Conservation (phyloP, 2,329 filamentous ascomycete species). For the Rhexocercosporidium sp. region DNA sequence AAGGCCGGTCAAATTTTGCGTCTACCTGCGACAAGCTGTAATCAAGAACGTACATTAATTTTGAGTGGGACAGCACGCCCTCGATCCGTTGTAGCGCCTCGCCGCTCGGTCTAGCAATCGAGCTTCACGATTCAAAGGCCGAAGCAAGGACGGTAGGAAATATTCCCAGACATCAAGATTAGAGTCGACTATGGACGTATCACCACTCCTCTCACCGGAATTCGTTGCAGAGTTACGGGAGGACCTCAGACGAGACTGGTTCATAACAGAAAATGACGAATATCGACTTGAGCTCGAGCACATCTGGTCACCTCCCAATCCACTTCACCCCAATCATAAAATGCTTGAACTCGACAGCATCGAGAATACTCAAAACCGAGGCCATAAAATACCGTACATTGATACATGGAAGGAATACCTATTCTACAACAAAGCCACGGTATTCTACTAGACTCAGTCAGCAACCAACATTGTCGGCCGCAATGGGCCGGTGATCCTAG, state of each 20-base stretch:
- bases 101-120: constrained; percentile 26
- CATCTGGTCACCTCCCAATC: constrained; percentile 30
- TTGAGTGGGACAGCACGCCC: constrained; percentile 20
- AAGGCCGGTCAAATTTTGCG: constrained; percentile 23
- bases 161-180: constrained; percentile 26
- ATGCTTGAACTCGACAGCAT: constrained; percentile 28
- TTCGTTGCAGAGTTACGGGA: constrained; percentile 30
- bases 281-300: constrained; percentile 32
- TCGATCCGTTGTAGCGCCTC: constrained; percentile 22
- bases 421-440: constrained; percentile 34
- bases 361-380: constrained; percentile 27
- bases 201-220: constrained; percentile 32
- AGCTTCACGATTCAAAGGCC: constrained; percentile 20
- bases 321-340: constrained; percentile 25
- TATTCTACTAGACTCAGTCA: constrained; percentile 31
- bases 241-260: constrained; percentile 28
- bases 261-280: constrained; percentile 27
- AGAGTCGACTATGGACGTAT: constrained; percentile 28
- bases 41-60: constrained; percentile 25
- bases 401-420: constrained; percentile 26
- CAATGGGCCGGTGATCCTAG: constrained; percentile 27
- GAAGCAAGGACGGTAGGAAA: constrained; percentile 26
- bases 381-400: constrained; percentile 26
- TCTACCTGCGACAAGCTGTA: constrained; percentile 27
- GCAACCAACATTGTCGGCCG: constrained; percentile 23